Base-by-base conservation (phyloP, 306 rosid species). In the Comarum palustre region DNA sequence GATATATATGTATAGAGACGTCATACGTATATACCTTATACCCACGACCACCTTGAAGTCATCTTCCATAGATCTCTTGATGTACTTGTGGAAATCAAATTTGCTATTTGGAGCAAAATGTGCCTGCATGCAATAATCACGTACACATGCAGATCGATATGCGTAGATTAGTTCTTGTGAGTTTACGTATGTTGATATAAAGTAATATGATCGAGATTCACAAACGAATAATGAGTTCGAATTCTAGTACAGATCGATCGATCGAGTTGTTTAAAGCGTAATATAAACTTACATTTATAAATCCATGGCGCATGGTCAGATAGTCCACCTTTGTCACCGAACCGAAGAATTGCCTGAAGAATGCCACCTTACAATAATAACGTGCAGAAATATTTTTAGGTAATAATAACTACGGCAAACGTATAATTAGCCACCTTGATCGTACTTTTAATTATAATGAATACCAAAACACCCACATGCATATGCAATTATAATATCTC, bases 271-370 rank as follows among this genome's bases (percentile, higher is more conserved):
- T n/a, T n/a, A n/a, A n/a, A n/a, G n/a, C n/a, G n/a, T n/a, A n/a
- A n/a, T n/a, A n/a, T n/a, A n/a, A n/a, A n/a, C 84, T 11, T 58
- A 90, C 91, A n/a, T 83, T 88, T 12, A 90, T 88, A 78, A 90
- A 90, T 58, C 96, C 92, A 41, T 79, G 86, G 0, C 92, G 87
- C 85, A 88, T 84, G 11, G 90, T 90, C 80, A 82, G 50, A 77
- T 90, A 90, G 82, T 90, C 94, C n/a, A 88, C 90, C 72, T 86
- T 86, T 6, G 85, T 78, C 16, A 90, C 85, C 0, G 96, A 90
- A 0, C 80, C 79, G 69, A 85, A 80, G 46, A 88, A 88, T 77
- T 88, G 92, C 67, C 92, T 75, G 74, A 82, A 83, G 79, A 90
- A 88, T 62, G 88, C 89, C 41, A 85, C 90, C 90, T 90, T 38